These are phyloP conservation scores for Meira miltonrushii DNA, from an alignment of 1,284 basidiomycete species.

Conservation along the genomic window DNA sequence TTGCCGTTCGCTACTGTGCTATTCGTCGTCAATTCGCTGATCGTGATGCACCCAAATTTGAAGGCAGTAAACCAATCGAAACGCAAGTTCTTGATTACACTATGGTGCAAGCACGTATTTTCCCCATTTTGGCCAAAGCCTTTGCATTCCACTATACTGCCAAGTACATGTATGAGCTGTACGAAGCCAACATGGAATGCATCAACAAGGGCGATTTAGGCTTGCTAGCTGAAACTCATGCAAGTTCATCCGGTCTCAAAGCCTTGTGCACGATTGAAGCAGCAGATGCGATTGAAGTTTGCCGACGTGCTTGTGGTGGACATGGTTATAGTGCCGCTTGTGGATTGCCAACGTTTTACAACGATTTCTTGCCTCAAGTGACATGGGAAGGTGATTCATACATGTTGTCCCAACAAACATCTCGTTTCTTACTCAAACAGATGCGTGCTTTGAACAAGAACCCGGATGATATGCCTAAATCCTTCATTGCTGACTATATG, in stretches of 20 bases:
- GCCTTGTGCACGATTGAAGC: conserved; percentile 52
- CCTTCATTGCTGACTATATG: conserved; percentile 52
- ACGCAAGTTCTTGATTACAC: conserved; percentile 54
- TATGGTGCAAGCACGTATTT: conserved; percentile 53
- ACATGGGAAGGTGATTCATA: conserved; percentile 54
- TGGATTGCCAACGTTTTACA: conserved; percentile 43
- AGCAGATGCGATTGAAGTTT: conserved; percentile 52
- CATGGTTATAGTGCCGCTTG: conserved; percentile 52
- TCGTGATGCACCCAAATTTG: conserved; percentile 51
- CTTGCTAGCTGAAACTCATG: conserved; percentile 53
- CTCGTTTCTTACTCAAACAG: conserved; percentile 53
- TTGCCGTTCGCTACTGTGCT: conserved; percentile 54
- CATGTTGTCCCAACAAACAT: conserved; percentile 54
- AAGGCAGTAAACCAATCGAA: conserved; percentile 49
- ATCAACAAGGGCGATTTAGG: conserved; percentile 52
- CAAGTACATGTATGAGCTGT: conserved; percentile 51
- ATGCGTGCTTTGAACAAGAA: conserved; percentile 43
- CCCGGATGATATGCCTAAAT: conserved; percentile 33
- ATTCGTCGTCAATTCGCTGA: conserved; percentile 54
- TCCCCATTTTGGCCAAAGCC: conserved; percentile 54
- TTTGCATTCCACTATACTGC: conserved; percentile 54
- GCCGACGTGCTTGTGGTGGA: conserved; percentile 53
- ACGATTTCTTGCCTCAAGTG: conserved; percentile 43
- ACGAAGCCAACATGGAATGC: conserved; percentile 48
- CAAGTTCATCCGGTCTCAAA: conserved; percentile 52